A percentile compares a stretch with the other conserved stretches of the same genome.
Evolutionary conservation across 352 stramenopile species (phyloP).

Genomic region (Globisporangium cederbergense): DNA sequence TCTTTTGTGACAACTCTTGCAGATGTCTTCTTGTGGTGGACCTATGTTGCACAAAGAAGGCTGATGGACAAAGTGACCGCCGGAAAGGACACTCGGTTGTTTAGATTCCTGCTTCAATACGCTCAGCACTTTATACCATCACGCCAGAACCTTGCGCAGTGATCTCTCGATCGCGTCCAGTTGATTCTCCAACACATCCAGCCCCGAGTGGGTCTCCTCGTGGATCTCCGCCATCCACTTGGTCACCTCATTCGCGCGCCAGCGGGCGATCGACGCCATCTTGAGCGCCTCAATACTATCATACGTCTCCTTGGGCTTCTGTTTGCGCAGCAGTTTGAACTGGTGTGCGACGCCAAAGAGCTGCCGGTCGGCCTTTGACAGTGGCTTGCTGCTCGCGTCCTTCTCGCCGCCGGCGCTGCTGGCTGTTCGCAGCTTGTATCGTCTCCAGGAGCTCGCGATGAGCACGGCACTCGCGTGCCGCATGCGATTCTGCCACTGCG

Average conservation of each 20-base stretch:
- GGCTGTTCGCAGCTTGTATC: constrained; percentile 4
- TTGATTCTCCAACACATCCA: constrained; percentile 6
- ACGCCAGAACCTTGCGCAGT: constrained; percentile 14
- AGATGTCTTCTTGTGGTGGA: not conserved
- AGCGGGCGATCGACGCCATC: constrained; percentile 3
- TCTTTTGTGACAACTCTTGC: no score
- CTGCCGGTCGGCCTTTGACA: not conserved
- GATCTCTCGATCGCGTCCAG: constrained; percentile 5
- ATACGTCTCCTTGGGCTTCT: constrained; percentile 23
- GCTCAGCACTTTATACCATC: no score
- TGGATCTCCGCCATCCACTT: constrained; percentile 5
- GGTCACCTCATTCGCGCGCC: constrained; percentile 1
- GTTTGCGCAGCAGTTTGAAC: constrained; percentile 30
- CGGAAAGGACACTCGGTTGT: no score
- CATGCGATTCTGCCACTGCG: constrained; percentile 37
- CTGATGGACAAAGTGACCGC: no score
- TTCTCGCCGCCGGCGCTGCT: not conserved
- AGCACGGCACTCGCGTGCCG: constrained; percentile 26
- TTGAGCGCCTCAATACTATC: constrained; percentile 17
- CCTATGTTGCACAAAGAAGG: no score
- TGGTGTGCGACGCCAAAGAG: constrained; percentile 23
- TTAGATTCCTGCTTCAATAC: no score
- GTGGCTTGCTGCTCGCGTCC: not conserved
- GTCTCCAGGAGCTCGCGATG: constrained; percentile 37
- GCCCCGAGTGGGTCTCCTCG: constrained; percentile 4